phyloP scores from a whole-genome alignment of 345 rosid genomes.

The Camelina hispida region DNA sequence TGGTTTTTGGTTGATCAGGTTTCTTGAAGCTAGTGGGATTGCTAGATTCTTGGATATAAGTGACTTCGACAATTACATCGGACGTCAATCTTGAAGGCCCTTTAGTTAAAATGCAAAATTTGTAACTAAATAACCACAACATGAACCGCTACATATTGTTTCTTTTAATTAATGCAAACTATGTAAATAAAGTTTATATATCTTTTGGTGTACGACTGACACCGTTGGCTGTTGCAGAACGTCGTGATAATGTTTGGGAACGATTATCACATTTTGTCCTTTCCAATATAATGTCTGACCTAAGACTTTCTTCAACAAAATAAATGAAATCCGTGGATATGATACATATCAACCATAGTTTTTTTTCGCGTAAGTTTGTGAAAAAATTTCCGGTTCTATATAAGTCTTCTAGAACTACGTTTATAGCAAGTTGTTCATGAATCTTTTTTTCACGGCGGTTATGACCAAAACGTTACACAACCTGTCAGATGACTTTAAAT shows the following conservation, averaged over 20 bases:
- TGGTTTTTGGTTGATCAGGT: constrained; percentile 53
- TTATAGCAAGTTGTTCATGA: neutral
- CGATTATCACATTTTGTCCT: neutral
- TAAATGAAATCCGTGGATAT: neutral
- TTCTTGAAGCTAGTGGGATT: constrained; percentile 65
- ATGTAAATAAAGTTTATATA: too few species aligned
- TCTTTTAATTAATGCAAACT: neutral
- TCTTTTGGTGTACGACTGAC: too few species aligned
- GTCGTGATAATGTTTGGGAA: neutral
- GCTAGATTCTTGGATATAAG: constrained; percentile 63
- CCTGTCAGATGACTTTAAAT: neutral
- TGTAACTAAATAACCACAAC: neutral
- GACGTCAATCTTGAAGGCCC: constrained; percentile 35
- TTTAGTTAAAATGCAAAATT: neutral
- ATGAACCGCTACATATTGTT: too few species aligned
- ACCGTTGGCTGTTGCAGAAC: neutral
- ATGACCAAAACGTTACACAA: neutral
- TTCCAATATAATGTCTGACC: neutral
- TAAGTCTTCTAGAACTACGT: neutral
- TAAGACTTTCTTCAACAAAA: neutral
- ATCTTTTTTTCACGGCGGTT: neutral
- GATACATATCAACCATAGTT: neutral
- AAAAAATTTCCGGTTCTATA: neutral
- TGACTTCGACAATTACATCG: constrained; percentile 57
- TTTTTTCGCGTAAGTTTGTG: neutral